Conservation (phyloP, 2,329 filamentous ascomycete species). For the Xylaria sp. region DNA sequence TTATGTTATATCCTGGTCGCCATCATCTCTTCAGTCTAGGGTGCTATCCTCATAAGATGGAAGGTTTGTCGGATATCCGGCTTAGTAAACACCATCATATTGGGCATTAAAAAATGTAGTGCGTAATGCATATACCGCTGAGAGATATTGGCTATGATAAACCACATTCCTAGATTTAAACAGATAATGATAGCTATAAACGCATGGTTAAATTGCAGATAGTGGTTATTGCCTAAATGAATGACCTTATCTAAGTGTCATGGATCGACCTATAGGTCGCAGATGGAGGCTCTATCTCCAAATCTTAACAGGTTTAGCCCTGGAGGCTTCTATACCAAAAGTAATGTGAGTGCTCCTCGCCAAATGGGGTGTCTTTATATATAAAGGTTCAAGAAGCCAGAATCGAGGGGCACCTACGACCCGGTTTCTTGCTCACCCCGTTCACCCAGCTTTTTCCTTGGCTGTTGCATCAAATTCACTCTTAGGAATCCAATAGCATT, state of each 20-base stretch:
- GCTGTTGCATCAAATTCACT: background rate
- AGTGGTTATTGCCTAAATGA: background rate
- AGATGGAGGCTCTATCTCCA: slow-evolving; percentile 4
- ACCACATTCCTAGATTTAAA: no score
- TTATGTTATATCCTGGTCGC: no score
- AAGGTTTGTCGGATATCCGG: no score
- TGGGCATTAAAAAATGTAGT: no score
- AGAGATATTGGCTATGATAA: no score
- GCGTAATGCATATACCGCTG: no score
- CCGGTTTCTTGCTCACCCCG: background rate
- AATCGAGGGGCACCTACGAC: background rate
- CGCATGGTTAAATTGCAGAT: background rate
- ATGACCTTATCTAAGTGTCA: background rate
- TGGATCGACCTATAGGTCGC: background rate
- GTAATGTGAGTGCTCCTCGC: background rate
- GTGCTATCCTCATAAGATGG: no score
- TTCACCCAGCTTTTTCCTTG: background rate
- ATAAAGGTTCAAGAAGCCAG: background rate
- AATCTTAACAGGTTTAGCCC: background rate
- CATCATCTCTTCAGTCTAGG: no score
- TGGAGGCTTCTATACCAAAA: background rate
- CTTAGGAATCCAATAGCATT: background rate
- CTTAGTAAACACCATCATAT: no score
- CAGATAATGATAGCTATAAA: no score
- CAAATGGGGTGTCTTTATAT: background rate